A percentile compares a stretch with the other conserved stretches of the same genome.
Conservation (phyloP, 352 stramenopile species). For the Achlya hypogyna region DNA sequence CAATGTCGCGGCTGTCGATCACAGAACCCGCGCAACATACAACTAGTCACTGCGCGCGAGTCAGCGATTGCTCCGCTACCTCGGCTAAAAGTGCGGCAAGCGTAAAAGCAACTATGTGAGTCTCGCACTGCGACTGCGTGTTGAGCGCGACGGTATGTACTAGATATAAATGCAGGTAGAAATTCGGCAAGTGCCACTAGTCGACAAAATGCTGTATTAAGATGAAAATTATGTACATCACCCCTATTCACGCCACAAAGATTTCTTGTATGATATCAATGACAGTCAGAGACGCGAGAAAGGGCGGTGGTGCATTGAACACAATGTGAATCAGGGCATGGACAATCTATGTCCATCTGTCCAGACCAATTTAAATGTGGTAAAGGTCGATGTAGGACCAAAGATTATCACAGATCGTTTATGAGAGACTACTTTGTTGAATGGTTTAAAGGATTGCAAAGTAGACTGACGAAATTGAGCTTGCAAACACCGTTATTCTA, state of each 20-base stretch:
- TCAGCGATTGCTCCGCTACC: not conserved
- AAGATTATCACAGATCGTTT: conserved; percentile 24
- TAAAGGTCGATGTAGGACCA: conserved; percentile 7
- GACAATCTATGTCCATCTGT: not conserved
- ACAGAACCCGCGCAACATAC: not conserved
- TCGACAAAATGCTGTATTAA: not conserved
- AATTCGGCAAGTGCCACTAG: not conserved
- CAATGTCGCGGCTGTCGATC: not conserved
- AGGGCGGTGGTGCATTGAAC: conserved; percentile 4
- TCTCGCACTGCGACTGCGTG: not conserved
- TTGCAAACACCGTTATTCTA: conserved; percentile 3
- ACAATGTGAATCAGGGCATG: not conserved
- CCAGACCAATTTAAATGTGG: conserved; percentile 1
- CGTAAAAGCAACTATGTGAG: not conserved
- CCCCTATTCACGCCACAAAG: conserved; percentile 3
- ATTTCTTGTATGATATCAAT: conserved; percentile 18
- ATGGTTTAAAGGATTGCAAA: conserved; percentile 12
- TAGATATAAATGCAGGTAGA: not conserved
- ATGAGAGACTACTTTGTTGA: conserved; percentile 17
- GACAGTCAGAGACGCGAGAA: not conserved
- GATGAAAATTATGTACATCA: conserved; percentile 14
- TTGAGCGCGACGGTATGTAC: not conserved
- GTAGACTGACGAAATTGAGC: not conserved
- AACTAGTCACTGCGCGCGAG: not conserved
- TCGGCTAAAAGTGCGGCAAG: not conserved